Evolutionary conservation across 805 yeast species (phyloP), one percentile per base, ranked within the genome.

Genomic region (Saturnispora bothae): DNA sequence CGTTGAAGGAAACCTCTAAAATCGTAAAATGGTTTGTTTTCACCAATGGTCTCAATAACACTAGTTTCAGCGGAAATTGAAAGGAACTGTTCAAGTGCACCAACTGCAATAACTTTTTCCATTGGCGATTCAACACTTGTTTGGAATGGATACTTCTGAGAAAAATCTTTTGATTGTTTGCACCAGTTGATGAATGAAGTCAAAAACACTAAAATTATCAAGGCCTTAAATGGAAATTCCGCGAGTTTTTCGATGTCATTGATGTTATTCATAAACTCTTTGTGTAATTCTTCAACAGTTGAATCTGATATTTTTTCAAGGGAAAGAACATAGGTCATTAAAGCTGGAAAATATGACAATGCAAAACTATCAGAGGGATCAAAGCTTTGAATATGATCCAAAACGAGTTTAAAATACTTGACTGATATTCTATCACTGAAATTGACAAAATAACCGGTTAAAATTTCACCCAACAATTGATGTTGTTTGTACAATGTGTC

Each of bases 71-170:
- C 78, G 3, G 79, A 56, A 30, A 72, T 60, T 16, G 74, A 68
- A 48, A 83, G 59, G 17, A 83, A 54, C 49, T 76, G 80, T 51
- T 83, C 92, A 46, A 81, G 59, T 0, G 83, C 83, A 28, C 89
- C 92, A 22, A 69, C 61, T 34, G 73, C 72, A 7, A 80, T 74
- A 14, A 73, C 67, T 34, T 60, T 55, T 27, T 71, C 71, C 61
- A 80, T 68, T 41, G 83, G 83, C 22, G 64, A 64, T 43, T 78
- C 71, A 20, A 80, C 72, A 23, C 43, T 39, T 2, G 39, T 12
- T 1, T 48, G 28, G 47, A 78, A 79, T 44, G 77, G 78, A 43
- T 65, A 70, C 22, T 63, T 59, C 16, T 54, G 47, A 0, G 66
- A 63, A 43, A 80, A 63, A 5, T 52, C 36, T 2, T 61, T 51